These are phyloP conservation scores for Backusella luteola DNA, from an alignment of 192 early-diverging fungal genomes.

Conservation along the genomic window DNA sequence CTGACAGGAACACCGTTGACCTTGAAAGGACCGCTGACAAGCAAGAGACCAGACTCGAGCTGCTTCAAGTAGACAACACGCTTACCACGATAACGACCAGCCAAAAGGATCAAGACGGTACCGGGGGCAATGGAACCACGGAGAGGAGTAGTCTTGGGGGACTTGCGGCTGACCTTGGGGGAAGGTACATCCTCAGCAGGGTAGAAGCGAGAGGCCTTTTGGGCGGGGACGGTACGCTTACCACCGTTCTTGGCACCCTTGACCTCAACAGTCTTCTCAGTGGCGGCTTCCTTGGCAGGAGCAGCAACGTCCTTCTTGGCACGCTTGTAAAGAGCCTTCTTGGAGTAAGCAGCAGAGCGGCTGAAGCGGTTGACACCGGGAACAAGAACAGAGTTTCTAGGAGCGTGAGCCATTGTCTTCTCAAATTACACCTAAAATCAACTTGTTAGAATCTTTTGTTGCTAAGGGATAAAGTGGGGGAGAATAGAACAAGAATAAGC, in stretches of 20 bases:
- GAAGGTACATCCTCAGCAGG: conserved; percentile 79
- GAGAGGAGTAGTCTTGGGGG: conserved; percentile 66
- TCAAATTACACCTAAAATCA: not conserved
- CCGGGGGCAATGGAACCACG: conserved; percentile 96
- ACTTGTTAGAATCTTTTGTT: not conserved
- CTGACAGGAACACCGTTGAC: conserved; percentile 98
- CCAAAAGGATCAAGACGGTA: conserved; percentile 94
- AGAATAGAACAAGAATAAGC: not conserved
- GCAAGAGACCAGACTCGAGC: conserved; percentile 89
- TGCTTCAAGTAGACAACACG: conserved; percentile 99
- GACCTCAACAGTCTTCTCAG: conserved; percentile 66
- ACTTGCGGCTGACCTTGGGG: conserved; percentile 81
- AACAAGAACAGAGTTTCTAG: conserved; percentile 80
- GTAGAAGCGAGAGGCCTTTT: conserved; percentile 77
- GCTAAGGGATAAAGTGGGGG: not conserved
- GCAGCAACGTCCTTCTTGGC: conserved; percentile 62
- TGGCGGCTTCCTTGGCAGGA: conserved; percentile 45
- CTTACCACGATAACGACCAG: conserved; percentile 96
- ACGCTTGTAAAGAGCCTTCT: conserved; percentile 89
- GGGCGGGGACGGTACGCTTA: conserved; percentile 62
- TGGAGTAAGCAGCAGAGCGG: conserved; percentile 80
- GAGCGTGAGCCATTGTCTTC: conserved; percentile 56
- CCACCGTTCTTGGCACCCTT: conserved; percentile 84
- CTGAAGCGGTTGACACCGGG: conserved; percentile 83
- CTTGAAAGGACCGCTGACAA: conserved; percentile 97